Conservation (phyloP, 2,329 filamentous ascomycete genomes). For the Xylaria sp. region DNA sequence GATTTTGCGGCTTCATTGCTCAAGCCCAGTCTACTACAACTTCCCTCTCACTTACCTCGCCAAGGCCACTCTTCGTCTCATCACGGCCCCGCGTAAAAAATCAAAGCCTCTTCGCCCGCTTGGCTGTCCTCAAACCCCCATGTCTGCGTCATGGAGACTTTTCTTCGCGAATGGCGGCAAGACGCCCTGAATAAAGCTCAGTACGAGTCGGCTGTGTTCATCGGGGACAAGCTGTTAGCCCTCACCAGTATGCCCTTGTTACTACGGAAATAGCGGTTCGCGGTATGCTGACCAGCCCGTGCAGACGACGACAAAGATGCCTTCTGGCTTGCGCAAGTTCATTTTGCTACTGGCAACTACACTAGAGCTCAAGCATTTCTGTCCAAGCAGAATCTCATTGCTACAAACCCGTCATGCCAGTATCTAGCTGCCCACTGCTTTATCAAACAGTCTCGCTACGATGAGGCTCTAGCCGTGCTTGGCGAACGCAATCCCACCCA, state of each 20-base stretch:
- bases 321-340: slow-evolving; percentile 96
- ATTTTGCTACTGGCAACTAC: slow-evolving; percentile 94
- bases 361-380: slow-evolving; percentile 85
- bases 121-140: slow-evolving; percentile 4
- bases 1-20: background rate
- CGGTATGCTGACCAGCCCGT: slow-evolving; percentile 15
- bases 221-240: slow-evolving; percentile 93
- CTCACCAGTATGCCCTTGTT: slow-evolving; percentile 69
- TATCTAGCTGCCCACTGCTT: slow-evolving; percentile 93
- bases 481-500: slow-evolving; percentile 94
- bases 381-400: slow-evolving; percentile 73
- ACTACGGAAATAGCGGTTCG: slow-evolving; percentile 1
- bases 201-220: slow-evolving; percentile 93
- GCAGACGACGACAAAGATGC: slow-evolving; percentile 88
- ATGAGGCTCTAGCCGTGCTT: slow-evolving; percentile 79
- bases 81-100: background rate
- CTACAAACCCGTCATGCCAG: slow-evolving; percentile 76
- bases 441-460: slow-evolving; percentile 84
- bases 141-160: slow-evolving; percentile 68
- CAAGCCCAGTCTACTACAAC: background rate
- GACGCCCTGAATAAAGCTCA: slow-evolving; percentile 94
- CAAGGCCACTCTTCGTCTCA: background rate
- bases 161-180: slow-evolving; percentile 89
- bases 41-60: background rate
- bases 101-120: background rate